Conservation (phyloP, 768 basidiomycete genomes). For the Favolaschia claudopus region DNA sequence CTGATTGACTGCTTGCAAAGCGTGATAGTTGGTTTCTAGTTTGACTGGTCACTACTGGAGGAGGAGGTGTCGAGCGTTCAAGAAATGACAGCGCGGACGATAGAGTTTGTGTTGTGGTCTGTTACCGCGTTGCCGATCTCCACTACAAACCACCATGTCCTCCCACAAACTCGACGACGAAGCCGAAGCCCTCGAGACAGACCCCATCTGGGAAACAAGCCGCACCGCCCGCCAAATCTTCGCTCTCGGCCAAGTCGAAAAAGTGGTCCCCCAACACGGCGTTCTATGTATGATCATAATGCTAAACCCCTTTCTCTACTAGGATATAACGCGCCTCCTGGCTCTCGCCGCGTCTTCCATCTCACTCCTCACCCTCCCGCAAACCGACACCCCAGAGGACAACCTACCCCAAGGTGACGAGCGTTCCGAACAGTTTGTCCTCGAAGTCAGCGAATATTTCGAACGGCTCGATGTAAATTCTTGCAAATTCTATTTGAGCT, state of each 20-base stretch:
- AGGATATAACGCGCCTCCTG: slow-evolving; percentile 84
- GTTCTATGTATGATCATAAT: neutral
- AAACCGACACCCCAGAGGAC: slow-evolving; percentile 75
- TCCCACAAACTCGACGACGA: slow-evolving; percentile 39
- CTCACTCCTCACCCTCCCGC: slow-evolving; percentile 81
- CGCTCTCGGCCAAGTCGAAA: slow-evolving; percentile 81
- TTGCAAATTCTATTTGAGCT: slow-evolving; percentile 27
- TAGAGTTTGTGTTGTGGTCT: no score
- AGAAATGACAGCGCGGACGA: no score
- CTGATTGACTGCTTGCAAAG: no score
- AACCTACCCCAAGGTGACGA: slow-evolving; percentile 81
- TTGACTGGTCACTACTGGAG: no score
- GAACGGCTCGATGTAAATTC: slow-evolving; percentile 85
- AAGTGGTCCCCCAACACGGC: slow-evolving; percentile 52
- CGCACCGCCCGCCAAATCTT: slow-evolving; percentile 84
- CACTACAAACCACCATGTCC: slow-evolving; percentile 31
- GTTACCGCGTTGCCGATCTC: no score
- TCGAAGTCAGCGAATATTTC: slow-evolving; percentile 87
- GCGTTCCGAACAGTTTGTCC: slow-evolving; percentile 84
- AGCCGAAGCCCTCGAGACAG: slow-evolving; percentile 55
- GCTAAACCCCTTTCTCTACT: neutral
- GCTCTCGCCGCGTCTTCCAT: slow-evolving; percentile 80
- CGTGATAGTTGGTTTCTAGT: no score
- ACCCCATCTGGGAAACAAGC: slow-evolving; percentile 84
- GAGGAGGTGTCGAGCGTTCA: no score